Conservation (phyloP, 441 rosid genomes). For the Kokia cookei region DNA sequence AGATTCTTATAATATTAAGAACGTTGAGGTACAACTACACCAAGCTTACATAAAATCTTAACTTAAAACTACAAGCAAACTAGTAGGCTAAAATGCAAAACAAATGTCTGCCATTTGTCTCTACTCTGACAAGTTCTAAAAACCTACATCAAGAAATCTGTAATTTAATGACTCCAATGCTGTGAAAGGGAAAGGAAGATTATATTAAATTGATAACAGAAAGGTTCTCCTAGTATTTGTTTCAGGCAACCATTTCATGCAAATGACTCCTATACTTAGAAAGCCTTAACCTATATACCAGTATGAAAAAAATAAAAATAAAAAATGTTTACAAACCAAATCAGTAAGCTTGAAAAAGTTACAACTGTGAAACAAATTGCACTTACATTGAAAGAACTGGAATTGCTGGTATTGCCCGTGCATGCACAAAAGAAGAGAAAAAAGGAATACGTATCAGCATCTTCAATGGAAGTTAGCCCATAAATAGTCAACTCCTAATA, state of each 20-base stretch:
- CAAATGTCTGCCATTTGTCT: not conserved
- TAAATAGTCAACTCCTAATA: not conserved
- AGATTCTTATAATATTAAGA: not conserved
- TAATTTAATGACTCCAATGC: not conserved
- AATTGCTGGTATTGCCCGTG: slow-evolving; percentile 64
- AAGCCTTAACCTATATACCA: not conserved
- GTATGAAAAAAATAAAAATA: not conserved
- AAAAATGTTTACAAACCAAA: not conserved
- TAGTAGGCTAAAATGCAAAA: not conserved
- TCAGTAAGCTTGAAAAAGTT: not conserved
- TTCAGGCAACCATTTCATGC: not conserved
- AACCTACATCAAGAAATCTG: not conserved
- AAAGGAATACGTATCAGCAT: slow-evolving; percentile 30
- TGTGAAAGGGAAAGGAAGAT: not conserved
- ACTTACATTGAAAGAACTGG: slow-evolving; percentile 97
- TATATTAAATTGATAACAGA: not conserved
- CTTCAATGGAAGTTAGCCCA: not conserved
- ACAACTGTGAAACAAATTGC: not conserved
- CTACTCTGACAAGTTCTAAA: not conserved
- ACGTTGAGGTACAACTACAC: not conserved
- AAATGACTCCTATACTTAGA: not conserved
- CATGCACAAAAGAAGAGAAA: slow-evolving; percentile 32
- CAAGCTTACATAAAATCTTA: not conserved
- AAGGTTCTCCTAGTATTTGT: not conserved
- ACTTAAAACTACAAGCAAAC: not conserved